These are phyloP conservation scores for Suhomyces panamericanus DNA, from an alignment of 1,139 yeast species.

Conservation along the genomic window DNA sequence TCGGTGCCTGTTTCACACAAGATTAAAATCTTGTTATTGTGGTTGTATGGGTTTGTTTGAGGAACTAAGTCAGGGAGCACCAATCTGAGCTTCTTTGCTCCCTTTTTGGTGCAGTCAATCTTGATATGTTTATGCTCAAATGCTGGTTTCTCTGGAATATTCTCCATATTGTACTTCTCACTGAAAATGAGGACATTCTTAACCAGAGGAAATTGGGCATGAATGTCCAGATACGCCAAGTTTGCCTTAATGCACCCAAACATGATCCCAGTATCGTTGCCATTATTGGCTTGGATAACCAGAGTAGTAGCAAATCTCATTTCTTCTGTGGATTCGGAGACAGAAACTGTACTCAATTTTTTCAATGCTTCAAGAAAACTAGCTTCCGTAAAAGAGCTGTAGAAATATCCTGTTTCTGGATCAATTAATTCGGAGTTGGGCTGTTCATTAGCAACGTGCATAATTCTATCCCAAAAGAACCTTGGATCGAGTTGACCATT, in stretches of 20 bases:
- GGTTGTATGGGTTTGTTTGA: slow-evolving; percentile 10
- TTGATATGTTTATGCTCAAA: slow-evolving; percentile 20
- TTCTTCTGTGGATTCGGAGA: neutral
- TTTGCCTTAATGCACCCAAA: slow-evolving; percentile 31
- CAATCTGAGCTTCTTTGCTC: slow-evolving; percentile 55
- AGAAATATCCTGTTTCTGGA: slow-evolving; percentile 30
- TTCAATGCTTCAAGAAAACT: slow-evolving; percentile 6
- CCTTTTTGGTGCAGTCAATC: slow-evolving; percentile 56
- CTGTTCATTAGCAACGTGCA: neutral
- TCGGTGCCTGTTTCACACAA: slow-evolving; percentile 70
- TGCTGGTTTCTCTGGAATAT: slow-evolving; percentile 20
- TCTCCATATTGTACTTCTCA: slow-evolving; percentile 17
- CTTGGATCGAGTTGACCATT: slow-evolving; percentile 48
- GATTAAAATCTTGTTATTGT: slow-evolving; percentile 32
- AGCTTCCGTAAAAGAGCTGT: slow-evolving; percentile 35
- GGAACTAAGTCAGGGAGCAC: slow-evolving; percentile 40
- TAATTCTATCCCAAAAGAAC: slow-evolving; percentile 55
- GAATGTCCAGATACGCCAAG: slow-evolving; percentile 15
- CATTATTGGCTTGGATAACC: slow-evolving; percentile 12
- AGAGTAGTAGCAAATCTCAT: slow-evolving; percentile 11
- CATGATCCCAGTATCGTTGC: slow-evolving; percentile 26
- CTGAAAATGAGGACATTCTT: slow-evolving; percentile 29
- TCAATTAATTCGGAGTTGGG: slow-evolving; percentile 26
- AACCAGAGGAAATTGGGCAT: slow-evolving; percentile 15
- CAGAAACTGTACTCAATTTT: neutral